Conservation (phyloP, 139 green algal species). For the Chlorella sorokiniana region DNA sequence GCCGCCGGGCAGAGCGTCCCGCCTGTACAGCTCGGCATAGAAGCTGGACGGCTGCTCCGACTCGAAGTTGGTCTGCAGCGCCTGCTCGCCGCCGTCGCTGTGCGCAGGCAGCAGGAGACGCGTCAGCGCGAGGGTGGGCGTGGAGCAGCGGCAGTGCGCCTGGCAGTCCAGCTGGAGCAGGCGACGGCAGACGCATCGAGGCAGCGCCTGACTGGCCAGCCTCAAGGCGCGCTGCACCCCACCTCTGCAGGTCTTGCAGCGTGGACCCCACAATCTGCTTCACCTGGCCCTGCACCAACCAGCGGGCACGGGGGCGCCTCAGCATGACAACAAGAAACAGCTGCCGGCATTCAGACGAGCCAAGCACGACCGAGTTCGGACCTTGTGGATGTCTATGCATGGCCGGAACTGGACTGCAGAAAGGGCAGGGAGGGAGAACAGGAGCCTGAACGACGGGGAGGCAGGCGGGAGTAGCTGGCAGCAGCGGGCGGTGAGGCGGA, state of each 20-base stretch:
- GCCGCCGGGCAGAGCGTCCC: constrained; percentile 82
- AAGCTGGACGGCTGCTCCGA: constrained; percentile 80
- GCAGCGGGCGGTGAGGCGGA: not conserved
- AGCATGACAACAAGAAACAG: not conserved
- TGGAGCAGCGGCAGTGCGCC: not conserved
- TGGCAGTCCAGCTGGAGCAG: not conserved
- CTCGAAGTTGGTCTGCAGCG: constrained; percentile 95
- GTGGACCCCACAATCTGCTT: constrained; percentile 99
- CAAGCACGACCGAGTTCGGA: constrained; percentile 28
- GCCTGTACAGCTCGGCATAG: constrained; percentile 88
- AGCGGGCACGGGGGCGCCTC: not conserved
- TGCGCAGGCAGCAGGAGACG: not conserved
- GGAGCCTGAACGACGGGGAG: not conserved
- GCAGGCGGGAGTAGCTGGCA: not conserved
- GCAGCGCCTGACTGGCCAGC: not conserved
- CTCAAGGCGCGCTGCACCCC: not conserved
- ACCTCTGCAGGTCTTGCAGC: constrained; percentile 76
- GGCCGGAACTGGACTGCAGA: constrained; percentile 77
- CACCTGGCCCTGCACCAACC: constrained; percentile 86
- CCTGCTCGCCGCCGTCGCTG: constrained; percentile 17
- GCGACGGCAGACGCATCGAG: not conserved
- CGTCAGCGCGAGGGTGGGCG: not conserved
- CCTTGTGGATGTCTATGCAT: constrained; percentile 99
- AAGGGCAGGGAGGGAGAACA: not conserved
- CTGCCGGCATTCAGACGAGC: not conserved